Evolutionary conservation across 805 yeast genomes (phyloP).

Genomic region (Millerozyma miso): DNA sequence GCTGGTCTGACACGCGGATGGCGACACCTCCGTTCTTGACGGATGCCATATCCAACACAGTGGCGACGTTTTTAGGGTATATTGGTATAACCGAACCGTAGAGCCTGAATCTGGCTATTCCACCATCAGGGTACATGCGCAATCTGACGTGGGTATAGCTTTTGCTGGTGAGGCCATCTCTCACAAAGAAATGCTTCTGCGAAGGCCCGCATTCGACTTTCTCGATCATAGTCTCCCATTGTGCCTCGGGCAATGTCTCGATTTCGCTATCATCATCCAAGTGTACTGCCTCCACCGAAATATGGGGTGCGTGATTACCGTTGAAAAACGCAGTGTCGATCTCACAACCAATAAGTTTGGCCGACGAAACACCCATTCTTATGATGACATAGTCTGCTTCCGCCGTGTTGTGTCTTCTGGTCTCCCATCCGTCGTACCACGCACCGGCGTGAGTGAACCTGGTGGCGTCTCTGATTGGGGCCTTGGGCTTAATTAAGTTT

Average conservation of each 20-base stretch:
- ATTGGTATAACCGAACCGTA: constrained; percentile 83
- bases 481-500: constrained; percentile 75
- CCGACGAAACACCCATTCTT: constrained; percentile 79
- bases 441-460: constrained; percentile 83
- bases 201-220: constrained; percentile 84
- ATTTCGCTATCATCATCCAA: constrained; percentile 30
- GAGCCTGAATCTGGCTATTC: constrained; percentile 89
- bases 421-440: constrained; percentile 99
- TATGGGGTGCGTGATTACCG: constrained; percentile 92
- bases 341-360: constrained; percentile 77
- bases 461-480: constrained; percentile 79
- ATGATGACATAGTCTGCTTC: constrained; percentile 86
- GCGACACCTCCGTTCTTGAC: constrained; percentile 89
- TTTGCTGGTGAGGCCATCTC: constrained; percentile 52
- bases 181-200: constrained; percentile 76
- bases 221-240: constrained; percentile 71
- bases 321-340: constrained; percentile 91
- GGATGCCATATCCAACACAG: constrained; percentile 68
- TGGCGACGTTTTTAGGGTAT: constrained; percentile 43
- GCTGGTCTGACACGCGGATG: constrained; percentile 81
- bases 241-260: constrained; percentile 20
- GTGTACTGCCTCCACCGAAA: constrained; percentile 73
- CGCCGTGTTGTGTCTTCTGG: constrained; percentile 84
- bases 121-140: constrained; percentile 97
- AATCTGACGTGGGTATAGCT: constrained; percentile 77